These are phyloP conservation scores for Neophaeococcomyces aloes DNA, from an alignment of 2,329 filamentous ascomycete genomes.

Conservation along the genomic window DNA sequence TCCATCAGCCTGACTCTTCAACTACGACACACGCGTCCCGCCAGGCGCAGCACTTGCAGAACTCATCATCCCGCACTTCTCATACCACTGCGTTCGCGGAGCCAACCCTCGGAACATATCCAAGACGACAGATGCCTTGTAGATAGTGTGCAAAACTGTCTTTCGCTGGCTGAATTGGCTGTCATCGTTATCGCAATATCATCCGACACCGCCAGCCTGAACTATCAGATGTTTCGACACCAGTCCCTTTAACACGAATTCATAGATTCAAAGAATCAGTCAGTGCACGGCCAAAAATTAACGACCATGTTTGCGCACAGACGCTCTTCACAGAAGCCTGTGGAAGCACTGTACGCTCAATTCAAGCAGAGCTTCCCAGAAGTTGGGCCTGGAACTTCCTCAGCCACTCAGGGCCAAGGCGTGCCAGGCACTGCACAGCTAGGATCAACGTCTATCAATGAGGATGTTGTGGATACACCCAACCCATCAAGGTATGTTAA, in stretches of 20 bases:
- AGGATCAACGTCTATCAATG: slow-evolving; percentile 23
- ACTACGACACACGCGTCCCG: slow-evolving; percentile 1
- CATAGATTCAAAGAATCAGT: slow-evolving; percentile 11
- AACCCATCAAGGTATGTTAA: slow-evolving; percentile 20
- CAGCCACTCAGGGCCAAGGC: slow-evolving; percentile 35
- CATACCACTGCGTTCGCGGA: background rate
- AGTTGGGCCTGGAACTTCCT: slow-evolving; percentile 45
- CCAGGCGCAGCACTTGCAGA: slow-evolving; percentile 6
- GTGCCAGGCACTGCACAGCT: slow-evolving; percentile 29
- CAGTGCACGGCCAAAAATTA: slow-evolving; percentile 13
- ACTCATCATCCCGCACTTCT: background rate
- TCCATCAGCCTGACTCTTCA: background rate
- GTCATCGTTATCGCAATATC: slow-evolving; percentile 10
- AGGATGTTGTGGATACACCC: slow-evolving; percentile 20
- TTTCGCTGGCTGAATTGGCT: slow-evolving; percentile 15
- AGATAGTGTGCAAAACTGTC: background rate
- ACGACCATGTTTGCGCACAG: slow-evolving; percentile 32
- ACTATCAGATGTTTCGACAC: slow-evolving; percentile 37
- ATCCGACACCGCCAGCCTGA: slow-evolving; percentile 18
- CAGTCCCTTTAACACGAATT: slow-evolving; percentile 29
- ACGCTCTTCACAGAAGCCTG: slow-evolving; percentile 73
- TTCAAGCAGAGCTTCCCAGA: slow-evolving; percentile 79
- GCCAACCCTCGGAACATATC: no score
- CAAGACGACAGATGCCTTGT: background rate
- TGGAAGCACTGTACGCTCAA: slow-evolving; percentile 69